These are phyloP conservation scores for Raddia distichophylla DNA, from an alignment of 176 grass and related monocot species.

Conservation along the genomic window DNA sequence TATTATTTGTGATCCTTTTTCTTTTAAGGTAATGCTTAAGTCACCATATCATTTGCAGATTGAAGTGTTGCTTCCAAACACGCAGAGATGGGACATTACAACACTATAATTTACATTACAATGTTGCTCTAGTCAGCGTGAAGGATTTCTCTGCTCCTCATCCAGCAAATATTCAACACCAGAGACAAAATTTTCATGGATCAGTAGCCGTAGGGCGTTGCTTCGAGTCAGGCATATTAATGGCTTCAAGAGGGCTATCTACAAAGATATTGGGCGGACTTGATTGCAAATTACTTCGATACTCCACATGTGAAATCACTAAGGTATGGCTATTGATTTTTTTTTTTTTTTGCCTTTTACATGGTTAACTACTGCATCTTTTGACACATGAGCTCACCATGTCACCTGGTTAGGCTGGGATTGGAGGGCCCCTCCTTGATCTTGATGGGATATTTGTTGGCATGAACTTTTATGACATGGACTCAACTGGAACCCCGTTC, in stretches of 20 bases:
- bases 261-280: not conserved
- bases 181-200: not conserved
- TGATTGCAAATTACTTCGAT: not conserved
- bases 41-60: conserved; percentile 20
- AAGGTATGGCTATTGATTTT: not conserved
- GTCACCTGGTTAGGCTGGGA: not conserved
- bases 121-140: too few relatives aligned
- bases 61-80: not conserved
- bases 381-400: not conserved
- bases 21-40: not conserved
- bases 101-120: too few relatives aligned
- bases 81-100: too few relatives aligned
- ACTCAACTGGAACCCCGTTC: not conserved
- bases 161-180: not conserved
- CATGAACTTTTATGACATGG: conserved; percentile 13
- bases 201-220: not conserved
- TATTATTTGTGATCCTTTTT: not conserved
- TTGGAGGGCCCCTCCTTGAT: not conserved
- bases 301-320: not conserved
- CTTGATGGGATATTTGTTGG: conserved; percentile 16
- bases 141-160: not conserved
- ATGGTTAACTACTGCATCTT: not conserved
- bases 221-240: not conserved
- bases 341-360: not conserved
- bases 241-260: not conserved